phyloP scores from a whole-genome alignment of 331 rosid genomes.

The Phaseolus coccineus region DNA sequence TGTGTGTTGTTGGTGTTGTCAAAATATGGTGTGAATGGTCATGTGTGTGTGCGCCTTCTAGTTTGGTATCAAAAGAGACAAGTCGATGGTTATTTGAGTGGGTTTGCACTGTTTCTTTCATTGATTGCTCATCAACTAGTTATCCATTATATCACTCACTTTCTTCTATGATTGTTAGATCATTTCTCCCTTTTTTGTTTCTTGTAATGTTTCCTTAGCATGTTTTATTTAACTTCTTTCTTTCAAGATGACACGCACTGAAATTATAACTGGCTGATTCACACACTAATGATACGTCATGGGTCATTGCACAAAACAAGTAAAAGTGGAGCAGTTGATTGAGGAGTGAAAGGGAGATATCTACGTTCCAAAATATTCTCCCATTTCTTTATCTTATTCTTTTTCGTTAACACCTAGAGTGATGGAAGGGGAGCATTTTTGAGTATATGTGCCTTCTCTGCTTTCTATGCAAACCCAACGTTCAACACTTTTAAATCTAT shows the following conservation, averaged over 20 bases:
- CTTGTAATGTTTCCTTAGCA: constrained; percentile 38
- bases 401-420: constrained; percentile 56
- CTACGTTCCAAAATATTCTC: constrained; percentile 60
- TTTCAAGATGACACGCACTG: constrained; percentile 47
- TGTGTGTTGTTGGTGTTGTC: background rate
- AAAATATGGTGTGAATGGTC: constrained; percentile 33
- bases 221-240: constrained; percentile 40
- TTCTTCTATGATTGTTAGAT: constrained; percentile 57
- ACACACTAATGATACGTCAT: constrained; percentile 49
- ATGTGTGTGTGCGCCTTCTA: background rate
- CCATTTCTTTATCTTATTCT: constrained; percentile 45
- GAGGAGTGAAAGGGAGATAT: constrained; percentile 71
- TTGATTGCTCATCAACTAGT: constrained; percentile 47
- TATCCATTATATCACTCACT: constrained; percentile 44
- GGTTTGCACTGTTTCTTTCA: constrained; percentile 35
- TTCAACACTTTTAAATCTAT: constrained; percentile 37
- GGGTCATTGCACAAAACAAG: constrained; percentile 54
- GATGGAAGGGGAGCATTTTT: constrained; percentile 42
- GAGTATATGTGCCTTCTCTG: constrained; percentile 56
- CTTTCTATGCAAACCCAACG: constrained; percentile 64
- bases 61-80: constrained; percentile 37
- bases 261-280: constrained; percentile 44
- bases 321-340: constrained; percentile 65
- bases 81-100: constrained; percentile 28
- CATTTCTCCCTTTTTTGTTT: constrained; percentile 44